phyloP scores from a whole-genome alignment of 345 rosid genomes.

The Lagerstroemia speciosa region DNA sequence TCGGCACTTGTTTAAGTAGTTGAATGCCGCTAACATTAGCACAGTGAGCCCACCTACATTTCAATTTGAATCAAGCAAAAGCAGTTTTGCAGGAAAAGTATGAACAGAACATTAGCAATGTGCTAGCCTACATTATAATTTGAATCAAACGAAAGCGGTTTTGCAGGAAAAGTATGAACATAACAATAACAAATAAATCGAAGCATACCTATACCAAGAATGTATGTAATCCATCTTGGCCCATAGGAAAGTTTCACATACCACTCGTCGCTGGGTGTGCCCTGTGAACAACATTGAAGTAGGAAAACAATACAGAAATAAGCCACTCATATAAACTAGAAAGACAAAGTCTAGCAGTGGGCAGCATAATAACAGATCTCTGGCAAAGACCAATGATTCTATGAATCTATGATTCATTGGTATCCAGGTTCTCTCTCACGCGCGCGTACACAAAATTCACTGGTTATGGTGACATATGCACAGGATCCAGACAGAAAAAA shows the following conservation, averaged over 20 bases:
- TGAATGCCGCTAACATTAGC: slow-evolving; percentile 49
- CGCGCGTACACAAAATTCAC: neutral
- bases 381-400: neutral
- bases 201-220: slow-evolving; percentile 66
- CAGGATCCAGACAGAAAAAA: neutral
- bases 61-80: slow-evolving; percentile 4
- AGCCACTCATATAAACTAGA: neutral
- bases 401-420: neutral
- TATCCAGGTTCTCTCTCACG: neutral
- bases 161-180: neutral
- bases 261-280: slow-evolving; percentile 42
- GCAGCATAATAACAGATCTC: neutral
- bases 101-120: slow-evolving; percentile 20
- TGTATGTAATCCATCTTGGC: slow-evolving; percentile 86
- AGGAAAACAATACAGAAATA: slow-evolving; percentile 8
- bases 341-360: neutral
- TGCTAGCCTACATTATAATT: slow-evolving; percentile 36
- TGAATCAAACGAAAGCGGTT: slow-evolving; percentile 8
- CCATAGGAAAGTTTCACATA: slow-evolving; percentile 67
- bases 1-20: slow-evolving; percentile 51
- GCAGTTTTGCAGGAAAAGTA: neutral
- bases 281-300: slow-evolving; percentile 36
- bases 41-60: slow-evolving; percentile 55
- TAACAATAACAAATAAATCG: slow-evolving; percentile 1
- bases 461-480: slow-evolving; percentile 1